Evolutionary conservation across 805 yeast species (phyloP).

Genomic region (Debaryomyces castellii): DNA sequence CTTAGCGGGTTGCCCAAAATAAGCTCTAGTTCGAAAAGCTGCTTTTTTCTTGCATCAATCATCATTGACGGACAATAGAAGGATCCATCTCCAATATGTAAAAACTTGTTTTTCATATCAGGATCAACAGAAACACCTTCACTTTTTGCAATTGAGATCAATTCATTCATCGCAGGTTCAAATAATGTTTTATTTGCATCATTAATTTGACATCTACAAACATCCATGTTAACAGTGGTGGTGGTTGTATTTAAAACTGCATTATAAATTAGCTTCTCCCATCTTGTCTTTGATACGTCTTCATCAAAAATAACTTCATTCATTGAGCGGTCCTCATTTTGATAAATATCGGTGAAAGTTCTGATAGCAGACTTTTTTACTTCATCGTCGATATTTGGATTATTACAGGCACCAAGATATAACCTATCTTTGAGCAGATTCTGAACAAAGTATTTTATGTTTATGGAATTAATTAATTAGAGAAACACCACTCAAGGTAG

Average conservation of each 20-base stretch:
- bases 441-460: conserved; percentile 6
- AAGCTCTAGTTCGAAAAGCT: conserved; percentile 20
- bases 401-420: conserved; percentile 6
- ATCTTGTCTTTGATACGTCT: conserved; percentile 39
- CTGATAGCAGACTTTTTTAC: conserved; percentile 19
- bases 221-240: conserved; percentile 25
- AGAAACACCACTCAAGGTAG: conserved; percentile 27
- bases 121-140: conserved; percentile 18
- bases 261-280: conserved; percentile 70
- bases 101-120: not conserved
- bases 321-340: conserved; percentile 12
- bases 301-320: conserved; percentile 23
- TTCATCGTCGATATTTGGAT: not conserved
- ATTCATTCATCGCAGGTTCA: conserved; percentile 18
- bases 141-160: conserved; percentile 18
- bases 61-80: conserved; percentile 26
- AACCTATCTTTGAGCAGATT: conserved; percentile 5
- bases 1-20: conserved; percentile 20
- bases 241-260: conserved; percentile 61
- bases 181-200: conserved; percentile 19
- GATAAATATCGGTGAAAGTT: conserved; percentile 19
- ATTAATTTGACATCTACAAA: conserved; percentile 18
- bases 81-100: conserved; percentile 7
- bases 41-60: conserved; percentile 20
- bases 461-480: conserved; percentile 24